Evolutionary conservation across 1,284 basidiomycete species (phyloP).

Genomic region (Sanghuangporus weigelae): DNA sequence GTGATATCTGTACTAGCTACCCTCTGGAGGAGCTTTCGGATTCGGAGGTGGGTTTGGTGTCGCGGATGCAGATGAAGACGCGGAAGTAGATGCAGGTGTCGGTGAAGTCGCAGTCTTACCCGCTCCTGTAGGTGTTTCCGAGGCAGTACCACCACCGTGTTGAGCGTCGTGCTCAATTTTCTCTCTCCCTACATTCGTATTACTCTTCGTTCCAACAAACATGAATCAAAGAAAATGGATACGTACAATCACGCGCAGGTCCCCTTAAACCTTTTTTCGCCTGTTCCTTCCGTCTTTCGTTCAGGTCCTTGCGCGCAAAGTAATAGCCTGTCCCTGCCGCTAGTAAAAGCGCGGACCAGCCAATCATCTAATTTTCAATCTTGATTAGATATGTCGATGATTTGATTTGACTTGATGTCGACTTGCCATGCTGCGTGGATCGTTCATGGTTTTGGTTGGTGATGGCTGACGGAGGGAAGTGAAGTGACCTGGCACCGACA

Average conservation of each 20-base stretch:
- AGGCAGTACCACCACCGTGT: neutral
- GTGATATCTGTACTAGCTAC: neutral
- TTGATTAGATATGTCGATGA: neutral
- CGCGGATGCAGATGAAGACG: neutral
- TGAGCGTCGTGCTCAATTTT: neutral
- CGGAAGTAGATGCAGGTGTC: neutral
- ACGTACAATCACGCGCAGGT: slow-evolving; percentile 36
- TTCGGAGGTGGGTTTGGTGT: neutral
- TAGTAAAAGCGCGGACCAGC: slow-evolving; percentile 36
- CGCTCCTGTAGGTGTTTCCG: neutral
- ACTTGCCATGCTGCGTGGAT: slow-evolving; percentile 30
- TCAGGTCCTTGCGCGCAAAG: slow-evolving; percentile 39
- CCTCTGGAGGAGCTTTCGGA: neutral
- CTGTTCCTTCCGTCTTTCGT: slow-evolving; percentile 33
- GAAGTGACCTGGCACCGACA: no score
- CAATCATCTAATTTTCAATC: slow-evolving; percentile 26
- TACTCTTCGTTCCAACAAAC: neutral
- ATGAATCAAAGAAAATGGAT: neutral
- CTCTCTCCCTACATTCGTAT: neutral
- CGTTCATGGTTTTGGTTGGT: slow-evolving; percentile 21
- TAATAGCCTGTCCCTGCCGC: slow-evolving; percentile 43
- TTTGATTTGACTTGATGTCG: neutral
- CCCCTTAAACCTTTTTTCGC: slow-evolving; percentile 29
- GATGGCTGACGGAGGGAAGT: neutral
- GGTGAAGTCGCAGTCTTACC: neutral